Evolutionary conservation across 495 filamentous ascomycete genomes (phyloP).

Genomic region (Geoglossum glabrum): DNA sequence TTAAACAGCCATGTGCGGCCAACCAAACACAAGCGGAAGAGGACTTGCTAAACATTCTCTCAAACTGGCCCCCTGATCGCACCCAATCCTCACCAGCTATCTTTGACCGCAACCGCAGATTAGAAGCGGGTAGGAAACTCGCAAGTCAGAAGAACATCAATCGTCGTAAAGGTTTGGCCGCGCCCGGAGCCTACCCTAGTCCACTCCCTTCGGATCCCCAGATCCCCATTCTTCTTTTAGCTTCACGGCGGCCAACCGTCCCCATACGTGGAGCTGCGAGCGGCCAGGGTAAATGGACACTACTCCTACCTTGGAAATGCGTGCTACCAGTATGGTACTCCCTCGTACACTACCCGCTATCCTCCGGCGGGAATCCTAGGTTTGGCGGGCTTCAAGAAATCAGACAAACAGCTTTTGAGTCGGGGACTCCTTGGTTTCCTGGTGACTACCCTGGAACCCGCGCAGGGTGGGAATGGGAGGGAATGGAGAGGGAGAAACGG

Average conservation of each 20-base stretch:
- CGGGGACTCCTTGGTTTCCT: conserved; percentile 66
- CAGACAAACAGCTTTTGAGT: conserved; percentile 66
- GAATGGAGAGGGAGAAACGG: conserved; percentile 37
- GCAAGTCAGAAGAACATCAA: conserved; percentile 75
- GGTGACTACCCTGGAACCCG: conserved; percentile 68
- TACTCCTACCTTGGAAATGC: conserved; percentile 85
- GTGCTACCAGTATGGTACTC: conserved; percentile 71
- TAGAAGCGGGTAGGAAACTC: conserved; percentile 38
- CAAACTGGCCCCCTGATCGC: conserved; percentile 50
- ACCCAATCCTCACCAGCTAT: conserved; percentile 31
- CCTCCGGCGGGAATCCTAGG: conserved; percentile 53
- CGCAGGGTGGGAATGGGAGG: conserved; percentile 62
- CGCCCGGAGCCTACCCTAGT: conserved; percentile 42
- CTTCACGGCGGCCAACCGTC: conserved; percentile 26
- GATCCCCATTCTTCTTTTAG: conserved; percentile 59
- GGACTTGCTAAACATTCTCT: conserved; percentile 34
- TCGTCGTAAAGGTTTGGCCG: conserved; percentile 48
- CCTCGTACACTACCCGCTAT: conserved; percentile 69
- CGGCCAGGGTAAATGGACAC: conserved; percentile 53
- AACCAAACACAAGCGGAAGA: conserved; percentile 23
- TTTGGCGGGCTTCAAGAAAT: conserved; percentile 70
- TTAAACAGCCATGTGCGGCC: conserved; percentile 19
- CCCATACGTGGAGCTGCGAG: conserved; percentile 11
- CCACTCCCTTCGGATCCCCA: conserved; percentile 46
- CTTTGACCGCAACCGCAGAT: conserved; percentile 47